Evolutionary conservation across 148 eudicot species (phyloP), one percentile per base, ranked within the genome.

Genomic region (Chenopodium quinoa): DNA sequence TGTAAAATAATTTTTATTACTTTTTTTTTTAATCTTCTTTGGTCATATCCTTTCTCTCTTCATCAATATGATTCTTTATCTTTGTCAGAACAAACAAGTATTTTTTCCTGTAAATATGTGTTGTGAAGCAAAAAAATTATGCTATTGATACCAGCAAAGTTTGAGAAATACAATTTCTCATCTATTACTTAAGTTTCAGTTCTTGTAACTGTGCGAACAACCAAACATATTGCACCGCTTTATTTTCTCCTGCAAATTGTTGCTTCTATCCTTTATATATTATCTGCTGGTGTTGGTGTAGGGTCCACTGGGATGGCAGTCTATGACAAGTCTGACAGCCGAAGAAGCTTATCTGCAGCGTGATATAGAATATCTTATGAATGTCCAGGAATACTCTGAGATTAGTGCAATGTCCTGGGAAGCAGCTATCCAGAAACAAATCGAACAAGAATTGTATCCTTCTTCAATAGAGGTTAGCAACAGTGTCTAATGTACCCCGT

Each of bases 271-370:
- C 65, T 76, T 74, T 40, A 37, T 52, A 37, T 52, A 54, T 77
- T 62, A 47, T 77, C 19, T 68, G 16, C 65, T 78, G 82, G 88
- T 81, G 79, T 60, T 73, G 66, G 72, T 85, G 10, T 75, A 96
- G 99, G 98, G 99, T 78, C 98, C 99, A 75, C 88, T 92, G 82
- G 98, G 97, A 77, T 96, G 99, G 95, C 98, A 89, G 82, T 88
- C 98, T 40, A 71, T 90, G 67, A 84, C 90, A 79, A 93, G 89
- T 85, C 85, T 93, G 63, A 76, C 91, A 50, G 84, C 90, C 20
- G 96, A 86, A 76, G 94, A 93, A 81, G 85, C 86, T 58, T 88
- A 88, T 84, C 68, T 87, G 66, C 88, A 89, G 72, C 78, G 93
- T 56, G 93, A 89, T 81, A 83, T 86, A 81, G 90, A 89, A 78